Base-by-base conservation (phyloP, 441 rosid genomes). In the Gossypium trilobum region DNA sequence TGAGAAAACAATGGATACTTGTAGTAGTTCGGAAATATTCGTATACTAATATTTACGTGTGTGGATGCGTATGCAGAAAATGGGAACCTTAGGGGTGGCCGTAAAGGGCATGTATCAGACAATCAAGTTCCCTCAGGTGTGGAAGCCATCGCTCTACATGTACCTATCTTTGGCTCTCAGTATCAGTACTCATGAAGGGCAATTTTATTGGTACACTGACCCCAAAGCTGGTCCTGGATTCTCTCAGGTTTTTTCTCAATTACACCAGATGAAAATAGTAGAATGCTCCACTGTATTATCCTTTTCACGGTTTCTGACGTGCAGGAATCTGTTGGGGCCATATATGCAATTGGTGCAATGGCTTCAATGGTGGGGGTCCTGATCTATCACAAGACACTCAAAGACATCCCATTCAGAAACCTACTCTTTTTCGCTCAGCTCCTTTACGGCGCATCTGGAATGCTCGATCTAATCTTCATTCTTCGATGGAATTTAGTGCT, bases 121-220 rank as follows among this genome's bases (percentile, higher is more conserved):
- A 27, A 87, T 92, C 11, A 85, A 78, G 70, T 84, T 77, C 57
- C 93, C 92, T 23, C 86, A 84, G 75, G 96, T 92, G 20, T 90
- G 94, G 97, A 92, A 86, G 78, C 96, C 97, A 73, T 87, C 91
- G 4, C 84, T 91, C 5, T 88, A 83, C 85, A 89, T 91, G 90
- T 91, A 82, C 76, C 75, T 89, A 6, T 87, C 93, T 2, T 72
- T 88, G 61, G 92, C 97, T 10, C 87, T 91, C 78, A 89, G 87
- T 77, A 79, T 91, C 23, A 91, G 92, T 69, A 86, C 89, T 39
- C 91, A 91, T 68, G 97, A 91, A 83, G 97, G 96, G 56, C 84
- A 83, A 74, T 92, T 92, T 76, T 92, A 92, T 73, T 92, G 97
- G 97, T 90, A 83, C 78, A 90, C 97, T 63, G 88, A 90, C 75